A percentile compares a stretch with the other conserved stretches of the same genome.
phyloP scores from a whole-genome alignment of 176 grass and related monocot species.

The Dactylis glomerata region DNA sequence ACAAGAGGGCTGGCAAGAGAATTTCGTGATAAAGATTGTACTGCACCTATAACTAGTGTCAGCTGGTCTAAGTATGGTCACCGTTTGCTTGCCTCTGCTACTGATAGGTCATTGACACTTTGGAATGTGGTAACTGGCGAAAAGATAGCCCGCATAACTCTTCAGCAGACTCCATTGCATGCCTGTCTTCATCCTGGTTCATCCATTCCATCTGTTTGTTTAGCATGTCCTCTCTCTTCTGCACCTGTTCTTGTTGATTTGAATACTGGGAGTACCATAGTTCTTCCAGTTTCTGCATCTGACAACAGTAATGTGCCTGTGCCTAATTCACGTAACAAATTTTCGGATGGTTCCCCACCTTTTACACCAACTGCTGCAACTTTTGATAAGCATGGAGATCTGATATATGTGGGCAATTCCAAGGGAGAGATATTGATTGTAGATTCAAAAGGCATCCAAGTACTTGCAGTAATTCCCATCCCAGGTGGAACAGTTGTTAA shows the following conservation, averaged over 20 bases:
- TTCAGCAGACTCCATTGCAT: conserved; percentile 93
- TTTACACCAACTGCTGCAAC: conserved; percentile 96
- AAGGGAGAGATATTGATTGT: conserved; percentile 95
- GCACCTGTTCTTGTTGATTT: conserved; percentile 94
- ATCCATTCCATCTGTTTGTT: conserved; percentile 62
- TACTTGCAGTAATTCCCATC: conserved; percentile 73
- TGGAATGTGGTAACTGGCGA: conserved; percentile 80
- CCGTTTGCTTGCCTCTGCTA: conserved; percentile 93
- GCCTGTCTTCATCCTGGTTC: conserved; percentile 72
- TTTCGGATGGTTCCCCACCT: conserved; percentile 82
- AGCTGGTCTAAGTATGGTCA: conserved; percentile 92
- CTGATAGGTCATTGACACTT: conserved; percentile 87
- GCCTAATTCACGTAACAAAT: conserved; percentile 73
- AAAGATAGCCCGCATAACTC: conserved; percentile 79
- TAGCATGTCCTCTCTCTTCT: conserved; percentile 94
- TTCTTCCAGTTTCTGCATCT: conserved; percentile 81
- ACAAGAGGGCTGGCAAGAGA: conserved; percentile 91
- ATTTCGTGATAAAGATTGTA: conserved; percentile 81
- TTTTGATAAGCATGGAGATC: conserved; percentile 81
- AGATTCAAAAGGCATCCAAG: conserved; percentile 63
- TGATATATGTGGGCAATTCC: conserved; percentile 94
- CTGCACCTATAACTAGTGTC: conserved; percentile 92
- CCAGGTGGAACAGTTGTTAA: conserved; percentile 84
- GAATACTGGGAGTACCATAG: conserved; percentile 65
- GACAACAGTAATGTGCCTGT: conserved; percentile 51